phyloP scores from a whole-genome alignment of 164 flowering plant species.

The Annona squamosa region DNA sequence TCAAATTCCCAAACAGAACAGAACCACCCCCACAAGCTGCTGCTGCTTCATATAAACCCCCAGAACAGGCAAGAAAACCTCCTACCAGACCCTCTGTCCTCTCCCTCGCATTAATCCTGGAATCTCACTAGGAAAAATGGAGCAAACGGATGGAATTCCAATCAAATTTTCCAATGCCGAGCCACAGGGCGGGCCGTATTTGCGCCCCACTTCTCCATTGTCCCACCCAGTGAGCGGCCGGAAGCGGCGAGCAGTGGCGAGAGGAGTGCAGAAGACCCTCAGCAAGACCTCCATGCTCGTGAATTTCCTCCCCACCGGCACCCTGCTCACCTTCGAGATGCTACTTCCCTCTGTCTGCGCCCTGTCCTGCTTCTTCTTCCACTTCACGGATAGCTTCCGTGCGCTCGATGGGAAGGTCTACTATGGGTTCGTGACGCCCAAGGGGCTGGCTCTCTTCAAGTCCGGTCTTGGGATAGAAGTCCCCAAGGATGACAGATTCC shows the following conservation, averaged over 20 bases:
- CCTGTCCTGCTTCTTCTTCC: slow-evolving; percentile 93
- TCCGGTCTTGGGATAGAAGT: slow-evolving; percentile 47
- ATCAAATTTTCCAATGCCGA: slow-evolving; percentile 52
- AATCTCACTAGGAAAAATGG: slow-evolving; percentile 26
- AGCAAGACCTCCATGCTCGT: slow-evolving; percentile 86
- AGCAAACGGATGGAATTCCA: slow-evolving; percentile 30
- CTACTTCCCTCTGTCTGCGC: slow-evolving; percentile 77
- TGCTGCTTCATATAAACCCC: background rate
- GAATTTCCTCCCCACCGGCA: slow-evolving; percentile 94
- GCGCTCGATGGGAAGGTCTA: slow-evolving; percentile 78
- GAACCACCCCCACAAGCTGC: background rate
- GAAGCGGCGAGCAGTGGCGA: slow-evolving; percentile 13
- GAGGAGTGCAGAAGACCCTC: slow-evolving; percentile 44
- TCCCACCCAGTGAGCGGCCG: background rate
- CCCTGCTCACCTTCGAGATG: slow-evolving; percentile 90
- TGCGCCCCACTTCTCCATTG: slow-evolving; percentile 10
- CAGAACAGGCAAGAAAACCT: background rate
- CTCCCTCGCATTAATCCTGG: slow-evolving; percentile 17
- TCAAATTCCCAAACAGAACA: background rate
- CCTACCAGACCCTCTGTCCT: background rate
- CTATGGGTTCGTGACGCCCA: slow-evolving; percentile 79
- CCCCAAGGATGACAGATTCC: slow-evolving; percentile 61
- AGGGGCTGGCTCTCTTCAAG: slow-evolving; percentile 69
- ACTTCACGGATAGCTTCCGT: slow-evolving; percentile 84
- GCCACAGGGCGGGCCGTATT: slow-evolving; percentile 14